A percentile compares a stretch with the other conserved stretches of the same genome.
Conservation (phyloP, 805 yeast species). For the Lachancea sp. region DNA sequence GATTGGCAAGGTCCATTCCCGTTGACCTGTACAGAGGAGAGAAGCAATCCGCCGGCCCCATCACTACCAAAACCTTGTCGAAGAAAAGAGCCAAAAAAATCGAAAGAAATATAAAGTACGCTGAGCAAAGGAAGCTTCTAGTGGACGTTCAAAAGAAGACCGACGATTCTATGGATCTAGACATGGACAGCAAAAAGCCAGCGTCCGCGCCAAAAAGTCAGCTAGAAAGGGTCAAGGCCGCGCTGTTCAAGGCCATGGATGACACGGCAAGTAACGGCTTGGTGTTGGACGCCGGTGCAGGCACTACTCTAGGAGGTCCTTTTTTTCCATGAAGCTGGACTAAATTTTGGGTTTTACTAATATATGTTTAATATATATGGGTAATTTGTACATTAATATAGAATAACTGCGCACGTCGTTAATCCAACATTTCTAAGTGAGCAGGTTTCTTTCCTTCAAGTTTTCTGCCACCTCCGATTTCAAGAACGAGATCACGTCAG, state of each 20-base stretch:
- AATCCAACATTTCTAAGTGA: constrained; percentile 7
- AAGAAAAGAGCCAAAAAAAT: constrained; percentile 74
- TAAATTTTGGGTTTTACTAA: too few species aligned
- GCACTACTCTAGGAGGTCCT: constrained; percentile 82
- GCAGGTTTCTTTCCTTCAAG: constrained; percentile 42
- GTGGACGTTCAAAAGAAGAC: constrained; percentile 44
- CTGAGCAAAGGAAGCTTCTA: constrained; percentile 48
- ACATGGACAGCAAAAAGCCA: constrained; percentile 22
- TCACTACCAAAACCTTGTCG: constrained; percentile 59
- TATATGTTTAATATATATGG: background rate
- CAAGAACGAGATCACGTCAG: constrained; percentile 62
- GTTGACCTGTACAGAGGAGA: constrained; percentile 36
- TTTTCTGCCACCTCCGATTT: constrained; percentile 52
- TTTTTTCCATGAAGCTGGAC: constrained; percentile 35
- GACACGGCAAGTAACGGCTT: constrained; percentile 45
- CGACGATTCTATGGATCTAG: constrained; percentile 47
- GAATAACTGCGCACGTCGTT: background rate
- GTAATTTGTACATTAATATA: background rate
- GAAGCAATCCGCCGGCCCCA: constrained; percentile 12
- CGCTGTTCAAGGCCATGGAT: constrained; percentile 67
- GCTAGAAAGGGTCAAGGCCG: constrained; percentile 43
- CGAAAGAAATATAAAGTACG: constrained; percentile 71
- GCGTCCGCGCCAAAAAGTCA: constrained; percentile 35
- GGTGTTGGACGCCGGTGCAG: constrained; percentile 50
- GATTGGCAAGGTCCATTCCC: constrained; percentile 37